Evolutionary conservation across 805 yeast genomes (phyloP).

Genomic region (Kregervanrija delftensis): DNA sequence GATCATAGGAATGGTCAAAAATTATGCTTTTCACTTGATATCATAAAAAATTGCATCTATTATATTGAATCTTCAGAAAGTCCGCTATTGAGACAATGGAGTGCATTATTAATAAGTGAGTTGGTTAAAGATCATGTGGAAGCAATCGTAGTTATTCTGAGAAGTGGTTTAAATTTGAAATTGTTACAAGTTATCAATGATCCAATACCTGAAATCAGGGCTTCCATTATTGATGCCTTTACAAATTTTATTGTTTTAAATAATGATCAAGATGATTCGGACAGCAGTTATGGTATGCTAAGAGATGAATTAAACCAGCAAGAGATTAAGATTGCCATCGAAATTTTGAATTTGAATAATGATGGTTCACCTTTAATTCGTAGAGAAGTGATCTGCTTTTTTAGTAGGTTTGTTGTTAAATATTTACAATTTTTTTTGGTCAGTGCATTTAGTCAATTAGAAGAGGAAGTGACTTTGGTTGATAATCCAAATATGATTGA

Average conservation of each 20-base stretch:
- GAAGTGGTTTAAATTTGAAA: conserved; percentile 54
- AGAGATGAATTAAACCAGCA: conserved; percentile 49
- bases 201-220: conserved; percentile 92
- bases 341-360: conserved; percentile 58
- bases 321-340: conserved; percentile 64
- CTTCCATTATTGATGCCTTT: conserved; percentile 71
- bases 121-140: conserved; percentile 67
- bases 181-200: conserved; percentile 60
- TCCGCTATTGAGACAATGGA: conserved; percentile 90
- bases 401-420: conserved; percentile 65
- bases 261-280: conserved; percentile 31
- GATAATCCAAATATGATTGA: conserved; percentile 57
- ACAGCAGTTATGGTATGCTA: conserved; percentile 18
- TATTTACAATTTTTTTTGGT: conserved; percentile 73
- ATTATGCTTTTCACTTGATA: conserved; percentile 66
- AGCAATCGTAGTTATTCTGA: conserved; percentile 63
- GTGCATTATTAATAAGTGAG: conserved; percentile 70
- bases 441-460: conserved; percentile 78
- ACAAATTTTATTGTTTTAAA: conserved; percentile 51
- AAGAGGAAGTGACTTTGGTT: conserved; percentile 65
- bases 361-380: conserved; percentile 91
- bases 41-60: conserved; percentile 57
- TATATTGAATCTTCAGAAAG: conserved; percentile 70
- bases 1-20: conserved; percentile 78
- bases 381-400: conserved; percentile 72